Evolutionary conservation across 2,329 filamentous ascomycete genomes (phyloP).

Genomic region (Sporothrix schenckii): DNA sequence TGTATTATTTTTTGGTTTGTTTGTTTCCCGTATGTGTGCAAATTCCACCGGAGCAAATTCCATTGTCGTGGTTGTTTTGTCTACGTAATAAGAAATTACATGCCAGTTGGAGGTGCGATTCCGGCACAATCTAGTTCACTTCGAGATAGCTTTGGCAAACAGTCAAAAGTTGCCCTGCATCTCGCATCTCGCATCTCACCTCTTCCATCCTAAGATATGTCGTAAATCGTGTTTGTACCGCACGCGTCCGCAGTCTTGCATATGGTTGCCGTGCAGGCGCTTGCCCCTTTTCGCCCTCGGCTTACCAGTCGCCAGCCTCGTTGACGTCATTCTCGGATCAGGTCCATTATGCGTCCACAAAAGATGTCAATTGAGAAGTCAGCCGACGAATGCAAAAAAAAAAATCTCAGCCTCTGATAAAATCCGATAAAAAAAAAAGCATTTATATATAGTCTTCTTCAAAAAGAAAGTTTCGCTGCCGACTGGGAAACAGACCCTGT

Average conservation of each 20-base stretch:
- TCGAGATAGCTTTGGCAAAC: background rate
- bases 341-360: background rate
- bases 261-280: constrained; percentile 23
- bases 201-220: background rate
- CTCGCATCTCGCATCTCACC: no score
- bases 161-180: no score
- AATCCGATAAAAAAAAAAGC: no score
- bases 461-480: no score
- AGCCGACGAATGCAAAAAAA: no score
- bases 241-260: background rate
- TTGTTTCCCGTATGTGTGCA: background rate
- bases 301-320: background rate
- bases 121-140: background rate
- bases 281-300: constrained; percentile 7
- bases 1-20: background rate
- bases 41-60: no score
- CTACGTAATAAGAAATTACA: background rate
- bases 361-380: no score
- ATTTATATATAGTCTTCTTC: no score
- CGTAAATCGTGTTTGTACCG: background rate
- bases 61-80: background rate
- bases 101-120: background rate
- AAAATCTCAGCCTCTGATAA: no score
- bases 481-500: no score
- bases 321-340: constrained; percentile 6